Percentiles rank a stretch among this genome's conserved stretches.
Conservation (phyloP, 2,329 filamentous ascomycete genomes). For the Microascus cirrosus region DNA sequence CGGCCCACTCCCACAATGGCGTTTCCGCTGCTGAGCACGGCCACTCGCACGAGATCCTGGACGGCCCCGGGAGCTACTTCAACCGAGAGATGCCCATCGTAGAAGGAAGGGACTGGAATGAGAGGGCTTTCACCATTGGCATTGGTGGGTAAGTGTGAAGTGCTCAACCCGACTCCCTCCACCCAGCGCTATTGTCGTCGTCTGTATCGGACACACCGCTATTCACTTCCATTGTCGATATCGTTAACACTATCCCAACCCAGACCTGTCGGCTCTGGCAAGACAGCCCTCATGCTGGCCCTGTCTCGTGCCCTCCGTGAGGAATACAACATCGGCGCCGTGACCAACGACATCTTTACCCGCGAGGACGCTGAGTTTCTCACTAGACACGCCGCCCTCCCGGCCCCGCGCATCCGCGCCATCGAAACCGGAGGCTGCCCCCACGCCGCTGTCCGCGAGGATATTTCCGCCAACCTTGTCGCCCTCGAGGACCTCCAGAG, state of each 20-base stretch:
- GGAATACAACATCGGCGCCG: slow-evolving; percentile 77
- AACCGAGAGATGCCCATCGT: slow-evolving; percentile 89
- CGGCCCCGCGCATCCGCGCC: slow-evolving; percentile 73
- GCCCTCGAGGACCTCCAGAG: slow-evolving; percentile 82
- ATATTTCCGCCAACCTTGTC: slow-evolving; percentile 87
- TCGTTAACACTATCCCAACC: slow-evolving; percentile 7
- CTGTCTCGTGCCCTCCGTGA: slow-evolving; percentile 77
- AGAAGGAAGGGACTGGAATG: slow-evolving; percentile 76
- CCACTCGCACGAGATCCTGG: slow-evolving; percentile 90
- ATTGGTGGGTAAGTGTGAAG: slow-evolving; percentile 73
- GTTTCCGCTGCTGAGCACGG: slow-evolving; percentile 63
- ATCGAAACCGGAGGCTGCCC: slow-evolving; percentile 98
- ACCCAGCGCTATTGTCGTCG: background rate
- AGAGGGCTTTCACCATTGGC: slow-evolving; percentile 90
- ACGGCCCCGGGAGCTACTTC: slow-evolving; percentile 82
- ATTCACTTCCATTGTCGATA: background rate
- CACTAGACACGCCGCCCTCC: slow-evolving; percentile 73
- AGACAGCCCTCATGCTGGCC: slow-evolving; percentile 92
- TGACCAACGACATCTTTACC: slow-evolving; percentile 99
- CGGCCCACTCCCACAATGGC: slow-evolving; percentile 46
- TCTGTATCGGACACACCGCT: background rate
- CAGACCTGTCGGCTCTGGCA: slow-evolving; percentile 91
- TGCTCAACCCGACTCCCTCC: background rate
- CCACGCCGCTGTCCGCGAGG: slow-evolving; percentile 93
- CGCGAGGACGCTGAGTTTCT: slow-evolving; percentile 97